Evolutionary conservation across 441 rosid species (phyloP), one percentile per base, ranked within the genome.

Genomic region (Pelargonium fulgidum): DNA sequence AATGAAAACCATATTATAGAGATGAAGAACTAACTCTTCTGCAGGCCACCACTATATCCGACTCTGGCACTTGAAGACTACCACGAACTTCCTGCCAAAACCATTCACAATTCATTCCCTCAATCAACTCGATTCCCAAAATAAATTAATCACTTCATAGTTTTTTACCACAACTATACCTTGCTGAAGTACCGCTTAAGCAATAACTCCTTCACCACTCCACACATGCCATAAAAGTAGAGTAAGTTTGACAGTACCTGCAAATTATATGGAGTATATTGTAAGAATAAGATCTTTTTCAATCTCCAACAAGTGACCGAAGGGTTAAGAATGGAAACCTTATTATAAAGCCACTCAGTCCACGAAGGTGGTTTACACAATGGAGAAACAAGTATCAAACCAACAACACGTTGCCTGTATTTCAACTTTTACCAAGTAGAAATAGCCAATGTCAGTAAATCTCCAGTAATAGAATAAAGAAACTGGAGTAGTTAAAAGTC

Each of bases 331-430:
- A 56, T 61, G 77, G 59, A 33, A 47, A 93, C 98, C 98, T 93
- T 93, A 72, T 91, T 89, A 73, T 79, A 88, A 69, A 93, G 73
- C 99, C 99, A 93, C 82, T 93, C 99, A 67, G 96, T 83, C 96
- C 96, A 93, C 45, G 97, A 93, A 67, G 99, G 97, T 33, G 87
- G 86, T 80, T 79, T 87, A 86, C 96, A 91, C 70, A 93, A 76
- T 41, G 99, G 99, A 75, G 99, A 91, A 70, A 93, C 79, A 68
- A 93, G 91, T 74, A 93, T 91, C 76, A 93, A 79, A 41, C 99
- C 97, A 76, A 86, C 77, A 67, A 91, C 99, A 72, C 95, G 90
- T 70, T 86, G 87, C 80, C 93, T 84, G 72, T 93, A 84, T 82
- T 91, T 91, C 91, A 89, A 79, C 99, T 91, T 86, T 20, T 59